Evolutionary conservation across 305 asterid genomes (phyloP).

Genomic region (Solanum hybrid): DNA sequence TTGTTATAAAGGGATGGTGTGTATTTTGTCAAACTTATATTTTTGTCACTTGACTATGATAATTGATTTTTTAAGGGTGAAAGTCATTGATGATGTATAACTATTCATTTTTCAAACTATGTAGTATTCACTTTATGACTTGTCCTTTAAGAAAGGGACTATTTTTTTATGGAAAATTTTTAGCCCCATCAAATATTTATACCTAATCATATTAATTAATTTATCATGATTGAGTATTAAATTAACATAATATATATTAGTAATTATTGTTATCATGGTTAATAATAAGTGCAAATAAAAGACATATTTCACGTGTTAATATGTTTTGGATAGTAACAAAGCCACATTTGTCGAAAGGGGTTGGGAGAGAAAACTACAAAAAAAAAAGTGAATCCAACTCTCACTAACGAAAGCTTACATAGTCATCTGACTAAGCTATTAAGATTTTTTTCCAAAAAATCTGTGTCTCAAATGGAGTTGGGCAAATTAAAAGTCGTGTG

Average conservation of each 20-base stretch:
- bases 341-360: too few relatives aligned
- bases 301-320: not conserved
- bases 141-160: not conserved
- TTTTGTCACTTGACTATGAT: not conserved
- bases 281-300: not conserved
- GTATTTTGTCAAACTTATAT: not conserved
- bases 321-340: too few relatives aligned
- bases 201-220: not conserved
- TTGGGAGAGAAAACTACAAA: not conserved
- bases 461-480: not conserved
- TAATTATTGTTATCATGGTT: not conserved
- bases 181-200: not conserved
- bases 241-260: not conserved
- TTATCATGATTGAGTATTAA: not conserved
- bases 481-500: not conserved
- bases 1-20: not conserved
- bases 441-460: not conserved
- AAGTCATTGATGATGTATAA: not conserved
- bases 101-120: not conserved
- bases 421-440: fast-evolving
- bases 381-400: fast-evolving
- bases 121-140: not conserved
- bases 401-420: not conserved
- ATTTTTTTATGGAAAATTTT: not conserved
- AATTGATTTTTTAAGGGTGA: not conserved